phyloP scores from a whole-genome alignment of 345 rosid species.

The Alliaria petiolata region DNA sequence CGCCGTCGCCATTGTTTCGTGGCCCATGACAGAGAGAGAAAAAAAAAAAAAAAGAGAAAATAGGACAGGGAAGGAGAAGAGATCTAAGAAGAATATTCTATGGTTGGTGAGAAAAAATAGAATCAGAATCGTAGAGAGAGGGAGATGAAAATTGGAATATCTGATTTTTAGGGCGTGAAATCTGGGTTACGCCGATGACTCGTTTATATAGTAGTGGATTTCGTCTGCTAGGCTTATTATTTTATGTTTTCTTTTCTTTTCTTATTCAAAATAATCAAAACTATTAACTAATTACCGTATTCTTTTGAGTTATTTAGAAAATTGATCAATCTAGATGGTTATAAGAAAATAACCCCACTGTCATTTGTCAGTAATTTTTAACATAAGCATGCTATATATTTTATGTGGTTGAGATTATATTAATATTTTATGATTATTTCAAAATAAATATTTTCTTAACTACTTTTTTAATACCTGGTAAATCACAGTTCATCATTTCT shows the following conservation, averaged over 20 bases:
- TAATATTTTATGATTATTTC: not conserved
- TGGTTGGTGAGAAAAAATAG: slow-evolving; percentile 24
- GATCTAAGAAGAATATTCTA: not conserved
- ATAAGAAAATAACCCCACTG: not conserved
- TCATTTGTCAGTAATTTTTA: not conserved
- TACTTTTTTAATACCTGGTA: no score
- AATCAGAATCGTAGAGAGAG: slow-evolving; percentile 24
- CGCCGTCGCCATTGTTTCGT: slow-evolving; percentile 33
- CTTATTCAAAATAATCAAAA: not conserved
- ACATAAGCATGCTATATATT: not conserved
- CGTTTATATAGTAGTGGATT: slow-evolving; percentile 28
- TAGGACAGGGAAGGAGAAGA: not conserved
- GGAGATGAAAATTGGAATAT: slow-evolving; percentile 5
- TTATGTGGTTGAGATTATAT: not conserved
- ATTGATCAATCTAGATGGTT: not conserved
- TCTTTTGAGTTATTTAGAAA: not conserved
- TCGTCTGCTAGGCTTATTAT: not conserved
- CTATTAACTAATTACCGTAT: not conserved
- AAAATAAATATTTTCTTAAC: no score
- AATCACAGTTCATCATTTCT: not conserved
- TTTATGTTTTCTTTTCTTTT: not conserved
- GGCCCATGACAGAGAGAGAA: not conserved
- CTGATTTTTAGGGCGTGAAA: slow-evolving; percentile 9
- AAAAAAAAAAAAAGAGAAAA: not conserved
- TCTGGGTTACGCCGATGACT: slow-evolving; percentile 9